Conservation (phyloP, 2,329 filamentous ascomycete species). For the Elsinoe necatrix region DNA sequence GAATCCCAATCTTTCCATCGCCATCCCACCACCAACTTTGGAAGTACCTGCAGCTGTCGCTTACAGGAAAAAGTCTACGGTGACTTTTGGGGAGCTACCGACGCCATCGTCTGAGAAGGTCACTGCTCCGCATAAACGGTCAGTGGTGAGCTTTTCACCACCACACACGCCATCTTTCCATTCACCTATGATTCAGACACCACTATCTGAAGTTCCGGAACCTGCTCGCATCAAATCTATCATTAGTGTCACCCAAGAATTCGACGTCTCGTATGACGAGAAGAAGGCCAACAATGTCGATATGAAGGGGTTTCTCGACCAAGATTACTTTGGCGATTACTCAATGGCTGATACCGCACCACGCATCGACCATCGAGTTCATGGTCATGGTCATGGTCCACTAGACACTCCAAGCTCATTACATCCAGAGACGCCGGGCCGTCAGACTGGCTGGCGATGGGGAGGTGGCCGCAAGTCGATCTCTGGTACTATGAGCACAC, state of each 20-base stretch:
- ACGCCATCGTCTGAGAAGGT: conserved; percentile 4
- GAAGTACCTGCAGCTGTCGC: conserved; percentile 4
- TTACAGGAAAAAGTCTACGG: neutral
- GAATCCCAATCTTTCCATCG: neutral
- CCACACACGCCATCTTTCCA: conserved; percentile 5
- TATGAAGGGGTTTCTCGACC: neutral
- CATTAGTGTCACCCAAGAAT: conserved; percentile 9
- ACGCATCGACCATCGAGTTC: neutral
- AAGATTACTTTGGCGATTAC: conserved; percentile 10
- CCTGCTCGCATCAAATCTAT: conserved; percentile 4
- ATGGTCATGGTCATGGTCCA: conserved; percentile 8
- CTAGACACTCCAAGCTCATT: conserved; percentile 1
- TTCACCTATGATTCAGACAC: conserved; percentile 1
- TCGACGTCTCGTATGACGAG: conserved; percentile 8
- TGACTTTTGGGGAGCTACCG: conserved; percentile 4
- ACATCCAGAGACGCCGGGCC: conserved; percentile 4
- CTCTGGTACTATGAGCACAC: neutral
- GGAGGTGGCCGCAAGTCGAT: neutral
- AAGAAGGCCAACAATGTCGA: neutral
- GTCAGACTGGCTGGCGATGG: conserved; percentile 12
- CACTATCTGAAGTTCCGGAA: neutral
- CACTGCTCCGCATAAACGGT: neutral
- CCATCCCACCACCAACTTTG: neutral
- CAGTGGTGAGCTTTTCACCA: conserved; percentile 1
- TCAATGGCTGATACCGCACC: neutral